Evolutionary conservation across 139 green algal genomes (phyloP), one percentile per base, ranked within the genome.

Genomic region (Pycnococcus provasolii): DNA sequence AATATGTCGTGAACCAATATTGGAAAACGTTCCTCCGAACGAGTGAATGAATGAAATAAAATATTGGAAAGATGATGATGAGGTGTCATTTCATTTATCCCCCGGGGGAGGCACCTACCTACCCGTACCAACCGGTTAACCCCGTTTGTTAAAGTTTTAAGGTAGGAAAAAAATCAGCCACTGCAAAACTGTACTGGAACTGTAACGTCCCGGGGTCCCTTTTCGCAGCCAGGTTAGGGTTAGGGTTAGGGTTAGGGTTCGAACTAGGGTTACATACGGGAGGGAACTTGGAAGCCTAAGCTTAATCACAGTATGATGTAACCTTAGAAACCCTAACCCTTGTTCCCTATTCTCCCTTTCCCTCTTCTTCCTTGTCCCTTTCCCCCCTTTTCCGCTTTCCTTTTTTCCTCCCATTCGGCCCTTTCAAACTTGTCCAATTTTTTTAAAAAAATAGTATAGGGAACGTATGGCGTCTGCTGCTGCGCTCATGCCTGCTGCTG

Each of bases 201-300:
- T 8, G 55, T 41, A 40, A 48, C 45, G 41, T 41, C 44, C 41
- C n/a, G n/a, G n/a, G n/a, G n/a, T n/a, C n/a, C n/a, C n/a, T n/a
- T n/a, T n/a, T n/a, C n/a, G n/a, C n/a, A n/a, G 7, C 55, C 55
- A 62, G 55, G 44, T 48, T 41, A 6, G 55, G 55, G 45, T 48
- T 62, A 48, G 55, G 55, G 45, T 48, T 62, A 48, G 55, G 45
- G 55, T 40, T 62, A 15, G 15, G 15, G 51, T 57, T 15, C 55
- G 44, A 40, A 8, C 55, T 62, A 40, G 44, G 41, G 44, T 7
- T 62, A 40, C 45, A 40, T 62, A 6, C 45, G 41, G 51, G 51
- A 26, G 51, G 15, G 15, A 57, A 15, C n/a, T n/a, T n/a, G n/a
- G n/a, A n/a, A n/a, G n/a, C n/a, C n/a, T n/a, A n/a, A n/a, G n/a